Evolutionary conservation across 495 filamentous ascomycete genomes (phyloP).

Genomic region (Aspergillus baeticus): DNA sequence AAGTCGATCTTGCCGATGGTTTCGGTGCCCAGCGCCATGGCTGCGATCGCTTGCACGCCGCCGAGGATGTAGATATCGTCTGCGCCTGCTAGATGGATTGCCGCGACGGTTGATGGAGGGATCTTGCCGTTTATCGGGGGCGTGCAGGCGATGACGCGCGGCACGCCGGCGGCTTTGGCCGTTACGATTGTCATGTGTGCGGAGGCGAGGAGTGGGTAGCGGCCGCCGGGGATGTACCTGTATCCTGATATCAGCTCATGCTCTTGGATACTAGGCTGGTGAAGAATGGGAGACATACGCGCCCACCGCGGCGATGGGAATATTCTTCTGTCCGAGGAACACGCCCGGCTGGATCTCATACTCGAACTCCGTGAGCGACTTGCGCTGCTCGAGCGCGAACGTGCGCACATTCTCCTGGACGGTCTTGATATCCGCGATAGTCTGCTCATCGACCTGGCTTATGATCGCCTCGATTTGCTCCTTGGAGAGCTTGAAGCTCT

Average conservation of each 20-base stretch:
- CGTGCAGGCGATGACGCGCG: constrained; percentile 49
- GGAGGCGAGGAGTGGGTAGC: constrained; percentile 55
- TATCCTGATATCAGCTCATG: not conserved
- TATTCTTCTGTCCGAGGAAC: constrained; percentile 47
- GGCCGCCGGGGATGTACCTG: constrained; percentile 53
- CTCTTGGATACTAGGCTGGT: not conserved
- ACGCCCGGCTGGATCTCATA: constrained; percentile 49
- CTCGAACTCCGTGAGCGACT: constrained; percentile 46
- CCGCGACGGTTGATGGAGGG: constrained; percentile 49
- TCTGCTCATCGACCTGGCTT: constrained; percentile 33
- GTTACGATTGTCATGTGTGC: constrained; percentile 60
- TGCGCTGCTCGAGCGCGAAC: constrained; percentile 48
- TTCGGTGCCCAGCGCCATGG: constrained; percentile 82
- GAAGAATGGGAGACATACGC: constrained; percentile 20
- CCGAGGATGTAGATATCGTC: constrained; percentile 54
- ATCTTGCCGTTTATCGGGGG: constrained; percentile 51
- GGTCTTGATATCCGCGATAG: constrained; percentile 51
- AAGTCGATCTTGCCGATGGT: constrained; percentile 53
- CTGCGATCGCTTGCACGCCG: constrained; percentile 59
- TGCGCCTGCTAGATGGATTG: constrained; percentile 53
- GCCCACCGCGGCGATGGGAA: constrained; percentile 38
- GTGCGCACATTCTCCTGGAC: constrained; percentile 49
- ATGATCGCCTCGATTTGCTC: constrained; percentile 25
- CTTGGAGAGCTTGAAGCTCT: constrained; percentile 40
- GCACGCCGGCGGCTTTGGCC: constrained; percentile 53